phyloP scores from a whole-genome alignment of 768 basidiomycete genomes.

The Trametopsis cervina region DNA sequence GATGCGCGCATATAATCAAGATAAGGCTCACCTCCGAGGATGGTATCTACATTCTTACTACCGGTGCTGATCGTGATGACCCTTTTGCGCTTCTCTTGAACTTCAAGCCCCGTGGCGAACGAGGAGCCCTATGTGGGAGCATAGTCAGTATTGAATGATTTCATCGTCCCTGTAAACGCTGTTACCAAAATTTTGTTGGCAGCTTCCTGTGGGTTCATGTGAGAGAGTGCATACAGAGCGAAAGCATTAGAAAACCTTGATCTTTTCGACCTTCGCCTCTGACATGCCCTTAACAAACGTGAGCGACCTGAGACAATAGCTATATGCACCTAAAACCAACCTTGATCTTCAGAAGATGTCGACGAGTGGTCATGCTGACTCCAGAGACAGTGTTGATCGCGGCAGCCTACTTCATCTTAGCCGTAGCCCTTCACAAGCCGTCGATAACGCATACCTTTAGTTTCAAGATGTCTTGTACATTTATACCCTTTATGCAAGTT shows the following conservation, averaged over 20 bases:
- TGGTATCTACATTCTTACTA: constrained; percentile 84
- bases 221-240: neutral
- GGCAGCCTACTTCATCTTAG: constrained; percentile 43
- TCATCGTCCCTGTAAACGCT: too few relatives aligned
- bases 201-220: constrained; percentile 70
- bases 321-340: too few relatives aligned
- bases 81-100: constrained; percentile 78
- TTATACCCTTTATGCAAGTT: constrained; percentile 97
- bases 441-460: constrained; percentile 52
- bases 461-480: constrained; percentile 91
- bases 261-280: constrained; percentile 96
- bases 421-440: neutral
- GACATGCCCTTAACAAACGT: constrained; percentile 68
- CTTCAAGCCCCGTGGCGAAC: constrained; percentile 86
- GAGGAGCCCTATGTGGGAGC: constrained; percentile 62
- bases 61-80: constrained; percentile 87
- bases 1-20: neutral
- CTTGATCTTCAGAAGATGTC: constrained; percentile 92
- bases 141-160: neutral
- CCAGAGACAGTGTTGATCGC: constrained; percentile 82
- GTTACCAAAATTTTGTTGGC: constrained; percentile 83
- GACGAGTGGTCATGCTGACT: constrained; percentile 86
- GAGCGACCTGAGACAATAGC: neutral
- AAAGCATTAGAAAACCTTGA: constrained; percentile 50
- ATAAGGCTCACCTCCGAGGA: constrained; percentile 67